Base-by-base conservation (phyloP, 352 stramenopile genomes). In the Porosira glacialis region DNA sequence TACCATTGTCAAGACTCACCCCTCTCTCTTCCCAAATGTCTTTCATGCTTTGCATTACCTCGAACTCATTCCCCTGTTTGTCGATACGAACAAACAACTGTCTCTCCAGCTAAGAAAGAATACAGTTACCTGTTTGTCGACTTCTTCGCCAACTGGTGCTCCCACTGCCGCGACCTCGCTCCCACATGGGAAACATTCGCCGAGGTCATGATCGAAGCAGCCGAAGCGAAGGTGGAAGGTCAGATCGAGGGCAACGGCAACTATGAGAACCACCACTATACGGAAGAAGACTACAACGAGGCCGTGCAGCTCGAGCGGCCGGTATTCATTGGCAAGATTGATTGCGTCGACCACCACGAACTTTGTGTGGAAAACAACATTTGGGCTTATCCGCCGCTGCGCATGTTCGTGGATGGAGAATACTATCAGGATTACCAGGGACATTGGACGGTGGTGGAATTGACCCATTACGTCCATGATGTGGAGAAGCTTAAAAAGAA, bases 321-420 rank as follows among this genome's bases (percentile, higher is more conserved):
- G 1, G 79, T 92, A 2, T 64, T 89, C 8, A 78, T 92, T 78
- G 81, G 64, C 0, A 92, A 92, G 48, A 89, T 99, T 3, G 94
- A 99, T 86, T 99, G 96, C 83, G 94, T 98, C 27, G 87, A 85
- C 13, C 90, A 98, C 66, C 83, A 83, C 27, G 86, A 91, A 30
- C 81, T 99, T 10, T 99, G 96, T 77, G 52, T 74, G 19, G 88
- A 94, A 70, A 90, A 98, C 78, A 90, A 91, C 50, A 97, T 99
- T 76, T 87, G 88, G 59, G 95, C 95, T 8, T 99, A 98, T 86
- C 96, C 96, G 33, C 97, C 92, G 0, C 93, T 99, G 63, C 81
- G 97, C 21, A 95, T 98, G 55, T 99, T 97, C 91, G 95, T 97
- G 67, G 93, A 97, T 81, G 94, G 94, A 49, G 49, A 92, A 10